A percentile compares a stretch with the other conserved stretches of the same genome.
These are phyloP conservation scores for Lipomyces kockii DNA, from an alignment of 805 yeast genomes.

Conservation along the genomic window DNA sequence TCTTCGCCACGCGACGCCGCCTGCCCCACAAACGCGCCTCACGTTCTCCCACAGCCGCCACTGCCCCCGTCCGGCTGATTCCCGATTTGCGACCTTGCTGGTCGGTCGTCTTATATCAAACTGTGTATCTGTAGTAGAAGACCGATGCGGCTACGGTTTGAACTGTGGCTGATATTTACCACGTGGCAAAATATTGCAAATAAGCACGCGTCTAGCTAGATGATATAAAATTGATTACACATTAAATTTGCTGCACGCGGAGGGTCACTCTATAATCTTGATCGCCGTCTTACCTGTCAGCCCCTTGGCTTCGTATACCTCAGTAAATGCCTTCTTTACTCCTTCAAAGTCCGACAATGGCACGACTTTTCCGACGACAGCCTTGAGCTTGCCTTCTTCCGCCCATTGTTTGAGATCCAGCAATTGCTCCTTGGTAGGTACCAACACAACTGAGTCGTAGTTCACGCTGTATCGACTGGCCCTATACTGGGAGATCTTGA, in stretches of 20 bases:
- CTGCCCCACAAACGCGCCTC: constrained; percentile 5
- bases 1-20: neutral
- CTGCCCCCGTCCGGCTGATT: neutral
- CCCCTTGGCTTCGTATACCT: constrained; percentile 25
- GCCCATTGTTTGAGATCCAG: constrained; percentile 18
- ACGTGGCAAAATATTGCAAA: neutral
- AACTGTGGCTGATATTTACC: neutral
- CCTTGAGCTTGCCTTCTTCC: constrained; percentile 33
- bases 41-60: neutral
- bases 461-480: constrained; percentile 20
- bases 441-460: constrained; percentile 20
- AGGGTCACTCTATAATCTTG: constrained; percentile 11
- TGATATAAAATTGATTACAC: no score
- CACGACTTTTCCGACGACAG: constrained; percentile 27
- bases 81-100: neutral
- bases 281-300: constrained; percentile 37
- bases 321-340: constrained; percentile 24
- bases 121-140: neutral
- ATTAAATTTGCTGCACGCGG: neutral
- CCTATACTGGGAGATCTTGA: constrained; percentile 1
- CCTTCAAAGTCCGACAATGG: constrained; percentile 18
- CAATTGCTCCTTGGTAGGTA: constrained; percentile 12
- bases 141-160: neutral
- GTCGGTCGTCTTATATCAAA: neutral
- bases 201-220: neutral